Evolutionary conservation across 2,329 filamentous ascomycete species (phyloP).

Genomic region (Paecilomyces formosus): DNA sequence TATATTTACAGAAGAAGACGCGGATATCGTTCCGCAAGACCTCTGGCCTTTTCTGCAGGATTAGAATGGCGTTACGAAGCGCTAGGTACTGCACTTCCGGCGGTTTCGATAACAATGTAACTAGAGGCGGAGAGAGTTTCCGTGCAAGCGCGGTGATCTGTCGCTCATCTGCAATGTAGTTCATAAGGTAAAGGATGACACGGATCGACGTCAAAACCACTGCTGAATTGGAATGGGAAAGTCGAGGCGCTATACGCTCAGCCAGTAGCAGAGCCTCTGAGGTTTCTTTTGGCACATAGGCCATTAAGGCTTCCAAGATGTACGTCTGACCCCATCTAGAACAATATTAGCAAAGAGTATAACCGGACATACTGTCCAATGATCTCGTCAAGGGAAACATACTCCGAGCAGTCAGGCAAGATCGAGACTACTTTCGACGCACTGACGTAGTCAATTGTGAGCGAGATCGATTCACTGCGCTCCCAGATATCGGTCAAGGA

Average conservation of each 20-base stretch:
- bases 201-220: slow-evolving; percentile 94
- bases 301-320: slow-evolving; percentile 95
- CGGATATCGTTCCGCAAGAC: slow-evolving; percentile 93
- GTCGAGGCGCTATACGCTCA: slow-evolving; percentile 86
- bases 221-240: slow-evolving; percentile 94
- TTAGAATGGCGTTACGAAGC: slow-evolving; percentile 84
- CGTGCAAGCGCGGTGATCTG: slow-evolving; percentile 79
- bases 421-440: slow-evolving; percentile 98
- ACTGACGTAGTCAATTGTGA: slow-evolving; percentile 95
- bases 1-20: slow-evolving; percentile 99
- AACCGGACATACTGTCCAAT: not conserved
- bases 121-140: slow-evolving; percentile 89
- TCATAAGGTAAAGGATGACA: slow-evolving; percentile 96
- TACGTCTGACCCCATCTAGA: slow-evolving; percentile 95
- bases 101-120: slow-evolving; percentile 90
- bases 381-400: slow-evolving; percentile 31
- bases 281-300: slow-evolving; percentile 88
- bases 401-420: slow-evolving; percentile 94
- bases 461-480: slow-evolving; percentile 90
- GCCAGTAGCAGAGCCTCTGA: slow-evolving; percentile 82
- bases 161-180: slow-evolving; percentile 91
- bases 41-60: slow-evolving; percentile 85
- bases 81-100: slow-evolving; percentile 98
- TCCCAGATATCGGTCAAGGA: slow-evolving; percentile 98
- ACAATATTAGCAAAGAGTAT: slow-evolving; percentile 6